phyloP scores from a whole-genome alignment of 441 rosid genomes.

The Adansonia madagascariensis region DNA sequence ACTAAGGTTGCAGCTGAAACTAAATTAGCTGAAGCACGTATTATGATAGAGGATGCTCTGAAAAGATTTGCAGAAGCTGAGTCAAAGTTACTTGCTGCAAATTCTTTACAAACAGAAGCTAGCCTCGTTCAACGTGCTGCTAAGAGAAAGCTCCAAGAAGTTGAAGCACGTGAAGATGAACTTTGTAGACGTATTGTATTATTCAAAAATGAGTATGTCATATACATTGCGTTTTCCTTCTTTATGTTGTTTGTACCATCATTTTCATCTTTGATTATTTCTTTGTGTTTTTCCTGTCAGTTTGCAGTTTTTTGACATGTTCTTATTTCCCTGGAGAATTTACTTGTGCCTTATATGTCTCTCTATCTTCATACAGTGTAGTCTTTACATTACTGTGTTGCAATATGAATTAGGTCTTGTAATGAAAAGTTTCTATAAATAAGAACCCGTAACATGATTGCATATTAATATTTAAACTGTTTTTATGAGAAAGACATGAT shows the following conservation, averaged over 20 bases:
- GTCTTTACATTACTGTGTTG: not conserved
- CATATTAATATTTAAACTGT: not conserved
- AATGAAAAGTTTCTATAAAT: not conserved
- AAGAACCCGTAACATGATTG: not conserved
- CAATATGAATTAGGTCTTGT: conserved; percentile 4
- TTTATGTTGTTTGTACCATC: not conserved
- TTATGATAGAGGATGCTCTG: conserved; percentile 70
- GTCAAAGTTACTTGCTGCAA: conserved; percentile 62
- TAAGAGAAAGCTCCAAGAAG: conserved; percentile 83
- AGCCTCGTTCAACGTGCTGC: conserved; percentile 66
- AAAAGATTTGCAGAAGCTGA: conserved; percentile 70
- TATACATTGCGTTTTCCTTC: not conserved
- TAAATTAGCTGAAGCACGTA: conserved; percentile 66
- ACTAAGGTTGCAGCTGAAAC: conserved; percentile 76
- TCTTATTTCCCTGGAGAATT: not conserved
- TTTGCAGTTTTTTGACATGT: not conserved
- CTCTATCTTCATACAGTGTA: not conserved
- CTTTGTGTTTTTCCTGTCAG: not conserved
- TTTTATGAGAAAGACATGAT: not conserved
- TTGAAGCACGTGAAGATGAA: conserved; percentile 85
- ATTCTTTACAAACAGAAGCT: conserved; percentile 74
- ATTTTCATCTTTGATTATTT: not conserved
- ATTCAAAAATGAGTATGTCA: conserved; percentile 76
- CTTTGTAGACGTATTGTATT: conserved; percentile 56
- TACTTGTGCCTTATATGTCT: not conserved